Evolutionary conservation across 257 asterid species (phyloP), one percentile per base, ranked within the genome.

Genomic region (Ophiorrhiza pumila): DNA sequence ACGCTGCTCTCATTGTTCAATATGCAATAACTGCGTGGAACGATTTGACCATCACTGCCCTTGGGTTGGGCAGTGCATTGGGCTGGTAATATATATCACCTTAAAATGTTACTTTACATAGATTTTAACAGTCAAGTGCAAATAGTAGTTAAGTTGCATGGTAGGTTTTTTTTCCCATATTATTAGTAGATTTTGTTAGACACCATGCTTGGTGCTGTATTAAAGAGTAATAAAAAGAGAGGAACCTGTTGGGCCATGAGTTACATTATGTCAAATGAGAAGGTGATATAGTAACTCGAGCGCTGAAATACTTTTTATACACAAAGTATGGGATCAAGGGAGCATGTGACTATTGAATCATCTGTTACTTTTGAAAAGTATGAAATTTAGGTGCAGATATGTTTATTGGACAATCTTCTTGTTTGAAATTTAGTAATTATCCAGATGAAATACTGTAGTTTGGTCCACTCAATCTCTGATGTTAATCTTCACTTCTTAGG

Each of bases 1-100:
- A 0, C 97, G 98, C 57, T 93, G 98, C 84, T 91, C 98, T 52
- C 98, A 93, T 75, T 93, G 98, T 82, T 93, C 98, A 58, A 93
- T 93, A 76, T 93, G 98, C 91, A 93, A 93, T 79, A 93, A 93
- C 79, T 93, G 97, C 49, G 98, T 93, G 37, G 98, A 91, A 76
- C 77, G 96, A 79, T 93, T 93, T 83, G 97, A 93, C 81, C 97
- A 91, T 77, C 98, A 91, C 82, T 93, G 97, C 82, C 98, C 98
- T 63, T 93, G 98, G 98, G 98, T 93, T 58, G 98, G 98, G 41
- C 98, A 93, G 76, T 93, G 98, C 84, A 89, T 93, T 77, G 97
- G 98, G 63, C 85, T 87, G 96, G 98, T 93, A 77, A 87, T 64
- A 62, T 41, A 63, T 31, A 32, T 35, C 65, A 31, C 43, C 56